These are phyloP conservation scores for Fraxinus greggii DNA, from an alignment of 305 asterid species.

Conservation along the genomic window DNA sequence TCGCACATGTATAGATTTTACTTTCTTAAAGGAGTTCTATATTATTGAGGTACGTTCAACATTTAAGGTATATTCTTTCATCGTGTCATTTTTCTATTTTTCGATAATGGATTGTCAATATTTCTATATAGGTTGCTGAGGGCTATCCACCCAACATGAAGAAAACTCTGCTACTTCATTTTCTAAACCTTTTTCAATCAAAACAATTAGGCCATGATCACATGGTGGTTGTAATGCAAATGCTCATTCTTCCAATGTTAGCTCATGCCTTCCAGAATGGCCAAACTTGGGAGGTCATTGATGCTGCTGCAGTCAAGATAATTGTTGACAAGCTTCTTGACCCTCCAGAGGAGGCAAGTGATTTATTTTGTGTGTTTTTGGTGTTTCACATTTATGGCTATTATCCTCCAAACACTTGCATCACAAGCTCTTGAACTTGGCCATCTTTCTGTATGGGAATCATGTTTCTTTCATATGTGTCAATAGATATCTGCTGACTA, in stretches of 20 bases:
- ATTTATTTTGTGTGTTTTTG: slow-evolving; percentile 20
- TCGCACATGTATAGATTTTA: slow-evolving; percentile 93
- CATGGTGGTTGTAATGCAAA: slow-evolving; percentile 97
- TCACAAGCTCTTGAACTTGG: not conserved
- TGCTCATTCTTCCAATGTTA: slow-evolving; percentile 98
- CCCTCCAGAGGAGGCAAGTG: slow-evolving; percentile 97
- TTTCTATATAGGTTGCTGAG: slow-evolving; percentile 76
- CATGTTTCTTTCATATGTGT: slow-evolving; percentile 23
- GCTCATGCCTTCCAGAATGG: slow-evolving; percentile 95
- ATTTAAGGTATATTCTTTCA: slow-evolving; percentile 14
- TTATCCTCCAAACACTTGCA: not conserved
- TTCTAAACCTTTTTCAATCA: slow-evolving; percentile 81
- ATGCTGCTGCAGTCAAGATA: slow-evolving; percentile 81
- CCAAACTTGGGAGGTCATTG: slow-evolving; percentile 99
- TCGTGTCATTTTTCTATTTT: not conserved
- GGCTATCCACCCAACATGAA: slow-evolving; percentile 91
- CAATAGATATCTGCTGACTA: slow-evolving; percentile 83
- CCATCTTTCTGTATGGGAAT: slow-evolving; percentile 7
- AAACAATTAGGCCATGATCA: slow-evolving; percentile 92
- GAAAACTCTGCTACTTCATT: slow-evolving; percentile 85
- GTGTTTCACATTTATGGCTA: slow-evolving; percentile 11
- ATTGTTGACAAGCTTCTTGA: slow-evolving; percentile 97
- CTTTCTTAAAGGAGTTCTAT: slow-evolving; percentile 97
- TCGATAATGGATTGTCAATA: slow-evolving; percentile 16
- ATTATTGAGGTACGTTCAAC: slow-evolving; percentile 74